These are phyloP conservation scores for Aspergillus conjunctus DNA, from an alignment of 495 filamentous ascomycete species.

Conservation along the genomic window DNA sequence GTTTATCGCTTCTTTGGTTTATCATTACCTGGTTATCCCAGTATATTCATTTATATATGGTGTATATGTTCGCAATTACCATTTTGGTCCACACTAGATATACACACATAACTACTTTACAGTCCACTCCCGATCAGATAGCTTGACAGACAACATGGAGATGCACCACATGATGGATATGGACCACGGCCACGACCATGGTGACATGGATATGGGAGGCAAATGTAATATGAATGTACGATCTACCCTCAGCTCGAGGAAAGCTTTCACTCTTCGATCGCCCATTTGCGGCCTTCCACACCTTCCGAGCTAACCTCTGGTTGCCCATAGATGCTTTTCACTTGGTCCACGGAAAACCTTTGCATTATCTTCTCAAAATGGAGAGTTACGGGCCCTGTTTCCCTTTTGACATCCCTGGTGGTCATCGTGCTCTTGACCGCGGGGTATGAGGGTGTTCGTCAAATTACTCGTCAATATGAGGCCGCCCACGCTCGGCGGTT, in stretches of 20 bases:
- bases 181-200: slow-evolving; percentile 52
- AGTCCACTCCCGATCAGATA: not conserved
- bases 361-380: slow-evolving; percentile 94
- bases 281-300: not conserved
- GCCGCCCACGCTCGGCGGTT: slow-evolving; percentile 51
- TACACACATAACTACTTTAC: not conserved
- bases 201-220: slow-evolving; percentile 60
- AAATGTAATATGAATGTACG: slow-evolving; percentile 86
- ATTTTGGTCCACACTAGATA: not conserved
- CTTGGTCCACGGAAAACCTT: slow-evolving; percentile 86
- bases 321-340: slow-evolving; percentile 83
- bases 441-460: slow-evolving; percentile 87
- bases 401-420: slow-evolving; percentile 77
- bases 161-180: slow-evolving; percentile 47
- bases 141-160: slow-evolving; percentile 26
- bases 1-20: not conserved
- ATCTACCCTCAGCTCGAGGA: not conserved
- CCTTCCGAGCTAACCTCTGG: not conserved
- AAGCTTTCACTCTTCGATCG: not conserved
- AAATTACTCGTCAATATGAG: slow-evolving; percentile 76
- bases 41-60: not conserved
- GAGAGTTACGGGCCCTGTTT: slow-evolving; percentile 72
- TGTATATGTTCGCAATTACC: not conserved
- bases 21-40: too few relatives aligned
- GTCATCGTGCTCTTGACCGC: slow-evolving; percentile 80